These are phyloP conservation scores for Blastobotrys capitulatus DNA, from an alignment of 1,139 yeast genomes.

Conservation along the genomic window DNA sequence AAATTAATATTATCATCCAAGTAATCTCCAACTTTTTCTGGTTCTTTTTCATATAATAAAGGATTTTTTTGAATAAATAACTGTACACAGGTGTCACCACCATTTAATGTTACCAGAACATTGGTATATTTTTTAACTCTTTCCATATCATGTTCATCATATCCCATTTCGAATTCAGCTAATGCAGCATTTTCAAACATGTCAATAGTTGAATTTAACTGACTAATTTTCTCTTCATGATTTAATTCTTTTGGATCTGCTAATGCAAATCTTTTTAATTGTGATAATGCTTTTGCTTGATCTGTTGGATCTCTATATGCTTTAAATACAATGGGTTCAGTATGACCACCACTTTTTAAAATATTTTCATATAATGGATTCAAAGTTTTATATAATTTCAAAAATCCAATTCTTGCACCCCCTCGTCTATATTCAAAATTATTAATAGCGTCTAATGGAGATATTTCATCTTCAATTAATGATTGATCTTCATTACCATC, in stretches of 20 bases:
- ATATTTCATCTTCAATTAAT: slow-evolving; percentile 12
- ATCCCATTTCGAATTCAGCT: slow-evolving; percentile 58
- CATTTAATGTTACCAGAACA: slow-evolving; percentile 37
- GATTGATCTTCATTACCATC: slow-evolving; percentile 23
- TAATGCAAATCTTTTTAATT: slow-evolving; percentile 32
- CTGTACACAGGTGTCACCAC: slow-evolving; percentile 41
- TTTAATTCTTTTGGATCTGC: slow-evolving; percentile 38
- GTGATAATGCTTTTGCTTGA: slow-evolving; percentile 29
- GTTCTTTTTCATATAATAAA: slow-evolving; percentile 27
- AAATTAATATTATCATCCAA: slow-evolving; percentile 31
- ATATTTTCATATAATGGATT: slow-evolving; percentile 29
- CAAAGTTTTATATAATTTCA: slow-evolving; percentile 21
- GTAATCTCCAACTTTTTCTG: slow-evolving; percentile 29
- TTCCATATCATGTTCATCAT: slow-evolving; percentile 46
- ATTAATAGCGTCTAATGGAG: slow-evolving; percentile 20
- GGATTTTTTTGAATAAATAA: slow-evolving; percentile 44
- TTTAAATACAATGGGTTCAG: slow-evolving; percentile 25
- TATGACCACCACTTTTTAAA: slow-evolving; percentile 10
- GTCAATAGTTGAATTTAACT: slow-evolving; percentile 56
- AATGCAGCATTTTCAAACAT: slow-evolving; percentile 69
- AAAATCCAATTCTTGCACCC: slow-evolving; percentile 13
- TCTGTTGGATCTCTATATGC: slow-evolving; percentile 25
- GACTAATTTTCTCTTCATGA: slow-evolving; percentile 39
- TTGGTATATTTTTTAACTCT: slow-evolving; percentile 35
- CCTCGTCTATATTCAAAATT: slow-evolving; percentile 18